phyloP scores from a whole-genome alignment of 2,329 filamentous ascomycete species.

The Fusarium sp. region DNA sequence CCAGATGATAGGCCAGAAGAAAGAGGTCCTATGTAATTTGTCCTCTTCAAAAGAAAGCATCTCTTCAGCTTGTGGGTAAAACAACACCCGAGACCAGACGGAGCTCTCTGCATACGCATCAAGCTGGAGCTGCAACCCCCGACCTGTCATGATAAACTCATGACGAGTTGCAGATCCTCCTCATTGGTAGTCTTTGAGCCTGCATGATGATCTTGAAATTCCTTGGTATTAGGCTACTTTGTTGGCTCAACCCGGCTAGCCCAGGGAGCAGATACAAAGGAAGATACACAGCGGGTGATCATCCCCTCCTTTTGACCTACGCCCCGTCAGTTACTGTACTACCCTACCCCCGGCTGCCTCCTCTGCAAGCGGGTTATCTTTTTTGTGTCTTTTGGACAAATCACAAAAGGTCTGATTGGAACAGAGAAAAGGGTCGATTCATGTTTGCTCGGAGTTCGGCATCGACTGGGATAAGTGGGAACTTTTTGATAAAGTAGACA shows the following conservation, averaged over 20 bases:
- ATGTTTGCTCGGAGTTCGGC: constrained; percentile 6
- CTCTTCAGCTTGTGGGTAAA: neutral
- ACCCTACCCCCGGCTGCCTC: neutral
- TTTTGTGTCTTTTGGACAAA: neutral
- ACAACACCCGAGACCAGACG: constrained; percentile 1
- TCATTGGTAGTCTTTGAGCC: neutral
- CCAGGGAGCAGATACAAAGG: no score
- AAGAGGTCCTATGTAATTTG: neutral
- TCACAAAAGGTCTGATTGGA: neutral
- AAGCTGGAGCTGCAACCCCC: neutral
- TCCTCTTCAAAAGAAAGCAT: neutral
- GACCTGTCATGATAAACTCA: neutral
- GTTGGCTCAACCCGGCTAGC: no score
- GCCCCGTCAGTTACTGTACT: constrained; percentile 21
- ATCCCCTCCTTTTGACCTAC: neutral
- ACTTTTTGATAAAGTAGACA: neutral
- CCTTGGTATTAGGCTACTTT: no score
- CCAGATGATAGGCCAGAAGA: neutral
- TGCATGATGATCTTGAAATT: constrained; percentile 3
- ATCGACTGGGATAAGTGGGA: constrained; percentile 20
- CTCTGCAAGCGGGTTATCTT: no score
- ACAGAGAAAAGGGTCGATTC: neutral
- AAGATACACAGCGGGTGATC: no score
- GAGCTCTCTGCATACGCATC: constrained; percentile 13
- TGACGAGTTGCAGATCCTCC: neutral